phyloP scores from a whole-genome alignment of 2,329 filamentous ascomycete species.

The Claviceps digitariae region DNA sequence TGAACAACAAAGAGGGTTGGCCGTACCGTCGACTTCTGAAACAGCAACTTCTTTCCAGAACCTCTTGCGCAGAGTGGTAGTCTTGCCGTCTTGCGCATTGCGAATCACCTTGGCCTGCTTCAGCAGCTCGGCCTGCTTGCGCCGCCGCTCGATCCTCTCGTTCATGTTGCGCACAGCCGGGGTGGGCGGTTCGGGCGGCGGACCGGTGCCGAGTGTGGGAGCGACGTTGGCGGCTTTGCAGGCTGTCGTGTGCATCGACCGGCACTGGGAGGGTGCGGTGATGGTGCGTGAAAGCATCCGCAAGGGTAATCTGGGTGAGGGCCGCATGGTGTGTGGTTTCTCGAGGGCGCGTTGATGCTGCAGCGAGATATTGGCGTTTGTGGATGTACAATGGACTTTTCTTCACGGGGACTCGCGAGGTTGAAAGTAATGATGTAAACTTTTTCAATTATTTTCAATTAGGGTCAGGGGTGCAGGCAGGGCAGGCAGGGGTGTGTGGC shows the following conservation, averaged over 20 bases:
- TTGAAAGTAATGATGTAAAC: neutral
- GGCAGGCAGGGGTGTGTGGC: too few relatives aligned
- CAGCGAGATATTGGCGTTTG: neutral
- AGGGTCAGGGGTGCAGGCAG: too few relatives aligned
- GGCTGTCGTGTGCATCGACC: conserved; percentile 20
- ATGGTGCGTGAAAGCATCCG: conserved; percentile 18
- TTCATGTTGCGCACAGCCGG: conserved; percentile 27
- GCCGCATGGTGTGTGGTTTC: conserved; percentile 23
- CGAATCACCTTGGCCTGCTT: conserved; percentile 37
- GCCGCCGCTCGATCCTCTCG: conserved; percentile 35
- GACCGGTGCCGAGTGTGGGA: conserved; percentile 41
- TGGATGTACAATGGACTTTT: neutral
- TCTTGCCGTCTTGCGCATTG: conserved; percentile 18
- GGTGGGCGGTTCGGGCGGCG: conserved; percentile 42
- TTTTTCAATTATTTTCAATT: too few relatives aligned
- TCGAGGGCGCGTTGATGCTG: neutral
- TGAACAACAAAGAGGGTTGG: neutral
- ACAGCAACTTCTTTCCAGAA: conserved; percentile 85
- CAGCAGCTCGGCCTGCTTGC: conserved; percentile 41
- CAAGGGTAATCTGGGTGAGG: conserved; percentile 25
- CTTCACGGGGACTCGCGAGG: neutral
- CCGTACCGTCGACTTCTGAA: conserved; percentile 48
- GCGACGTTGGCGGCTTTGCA: conserved; percentile 31
- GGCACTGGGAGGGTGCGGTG: conserved; percentile 9
- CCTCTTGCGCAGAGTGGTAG: conserved; percentile 46